These are phyloP conservation scores for Globisporangium barbulae DNA, from an alignment of 352 stramenopile species.

Conservation along the genomic window DNA sequence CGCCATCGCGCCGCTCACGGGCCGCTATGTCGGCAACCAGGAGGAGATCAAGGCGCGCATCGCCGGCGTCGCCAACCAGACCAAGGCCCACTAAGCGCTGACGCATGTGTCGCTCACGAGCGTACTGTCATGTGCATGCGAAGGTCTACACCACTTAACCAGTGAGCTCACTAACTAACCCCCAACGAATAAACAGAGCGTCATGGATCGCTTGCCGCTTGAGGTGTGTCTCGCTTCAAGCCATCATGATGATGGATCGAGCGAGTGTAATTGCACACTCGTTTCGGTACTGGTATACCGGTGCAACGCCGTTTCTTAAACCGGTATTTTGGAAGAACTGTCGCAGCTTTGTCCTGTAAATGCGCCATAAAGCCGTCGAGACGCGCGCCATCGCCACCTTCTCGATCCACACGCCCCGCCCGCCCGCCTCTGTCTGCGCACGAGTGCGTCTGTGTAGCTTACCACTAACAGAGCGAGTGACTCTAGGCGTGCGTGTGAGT, in stretches of 20 bases:
- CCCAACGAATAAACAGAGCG: too few relatives aligned
- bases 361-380: not conserved
- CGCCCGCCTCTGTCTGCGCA: not conserved
- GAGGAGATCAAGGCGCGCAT: constrained; percentile 97
- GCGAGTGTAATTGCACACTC: too few relatives aligned
- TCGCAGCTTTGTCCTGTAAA: not conserved
- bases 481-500: not conserved
- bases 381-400: constrained; percentile 3
- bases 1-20: constrained; percentile 85
- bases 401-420: not conserved
- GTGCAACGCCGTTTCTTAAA: not conserved
- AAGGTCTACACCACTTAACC: too few relatives aligned
- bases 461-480: not conserved
- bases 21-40: constrained; percentile 92
- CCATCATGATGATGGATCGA: too few relatives aligned
- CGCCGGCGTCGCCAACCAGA: constrained; percentile 95
- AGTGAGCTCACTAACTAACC: too few relatives aligned
- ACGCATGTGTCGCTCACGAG: not conserved
- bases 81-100: constrained; percentile 74
- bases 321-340: not conserved
- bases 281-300: too few relatives aligned
- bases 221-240: too few relatives aligned
- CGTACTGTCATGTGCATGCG: not conserved
- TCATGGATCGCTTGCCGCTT: too few relatives aligned
- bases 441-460: not conserved